A percentile compares a stretch with the other conserved stretches of the same genome.
Evolutionary conservation across 768 basidiomycete genomes (phyloP).

Genomic region (Trametopsis cervina): DNA sequence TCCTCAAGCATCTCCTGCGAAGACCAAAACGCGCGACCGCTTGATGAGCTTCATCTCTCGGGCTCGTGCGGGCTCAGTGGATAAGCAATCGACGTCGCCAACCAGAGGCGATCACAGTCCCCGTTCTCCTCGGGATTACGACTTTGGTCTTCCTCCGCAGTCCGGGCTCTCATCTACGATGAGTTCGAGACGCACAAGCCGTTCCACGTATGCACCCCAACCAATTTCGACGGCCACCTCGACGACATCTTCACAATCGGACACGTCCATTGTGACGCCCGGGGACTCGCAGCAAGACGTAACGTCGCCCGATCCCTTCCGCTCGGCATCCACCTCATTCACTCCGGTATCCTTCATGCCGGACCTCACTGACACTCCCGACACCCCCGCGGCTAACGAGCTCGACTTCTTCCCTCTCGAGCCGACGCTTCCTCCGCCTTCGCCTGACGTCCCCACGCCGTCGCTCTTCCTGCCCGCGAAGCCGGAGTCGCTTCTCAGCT

Average conservation of each 20-base stretch:
- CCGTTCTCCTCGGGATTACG: neutral
- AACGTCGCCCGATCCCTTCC: constrained; percentile 15
- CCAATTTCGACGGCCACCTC: constrained; percentile 10
- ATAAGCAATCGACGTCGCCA: constrained; percentile 9
- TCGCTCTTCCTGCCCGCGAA: constrained; percentile 19
- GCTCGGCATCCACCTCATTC: constrained; percentile 13
- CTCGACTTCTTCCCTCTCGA: constrained; percentile 12
- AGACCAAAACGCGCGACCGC: constrained; percentile 19
- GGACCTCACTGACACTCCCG: neutral
- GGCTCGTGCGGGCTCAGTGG: constrained; percentile 20
- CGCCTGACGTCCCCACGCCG: constrained; percentile 19
- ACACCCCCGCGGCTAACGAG: neutral
- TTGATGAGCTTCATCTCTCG: constrained; percentile 24
- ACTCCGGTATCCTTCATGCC: constrained; percentile 11
- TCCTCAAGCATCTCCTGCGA: neutral
- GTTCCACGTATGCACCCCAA: constrained; percentile 9
- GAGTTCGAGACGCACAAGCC: constrained; percentile 78
- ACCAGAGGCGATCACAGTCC: neutral
- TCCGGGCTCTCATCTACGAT: constrained; percentile 32
- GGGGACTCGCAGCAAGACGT: constrained; percentile 14
- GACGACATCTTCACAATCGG: constrained; percentile 11
- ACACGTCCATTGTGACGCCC: constrained; percentile 19
- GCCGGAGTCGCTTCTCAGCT: constrained; percentile 16
- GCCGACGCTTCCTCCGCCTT: constrained; percentile 21
- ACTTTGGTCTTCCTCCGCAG: constrained; percentile 1